These are phyloP conservation scores for Paraphoma sp. DNA, from an alignment of 2,329 filamentous ascomycete genomes.

Conservation along the genomic window DNA sequence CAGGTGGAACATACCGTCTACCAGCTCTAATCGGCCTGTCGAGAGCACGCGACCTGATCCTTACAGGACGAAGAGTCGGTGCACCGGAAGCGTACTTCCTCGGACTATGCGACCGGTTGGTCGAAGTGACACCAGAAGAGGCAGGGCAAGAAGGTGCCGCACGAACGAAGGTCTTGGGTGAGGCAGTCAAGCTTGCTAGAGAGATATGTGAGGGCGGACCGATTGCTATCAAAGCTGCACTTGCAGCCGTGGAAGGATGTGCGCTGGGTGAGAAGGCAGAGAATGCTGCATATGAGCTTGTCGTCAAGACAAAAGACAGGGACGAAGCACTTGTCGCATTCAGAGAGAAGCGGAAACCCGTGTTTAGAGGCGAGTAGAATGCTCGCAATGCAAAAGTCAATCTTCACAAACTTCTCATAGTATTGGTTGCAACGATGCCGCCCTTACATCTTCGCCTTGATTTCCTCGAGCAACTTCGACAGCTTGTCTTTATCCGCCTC, in stretches of 20 bases:
- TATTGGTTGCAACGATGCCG: slow-evolving; percentile 5
- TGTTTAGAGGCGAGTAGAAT: slow-evolving; percentile 63
- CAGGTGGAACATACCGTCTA: slow-evolving; percentile 89
- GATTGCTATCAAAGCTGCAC: slow-evolving; percentile 77
- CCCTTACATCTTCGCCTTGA: slow-evolving; percentile 86
- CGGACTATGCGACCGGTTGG: slow-evolving; percentile 87
- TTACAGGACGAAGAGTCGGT: slow-evolving; percentile 85
- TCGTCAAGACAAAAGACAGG: slow-evolving; percentile 84
- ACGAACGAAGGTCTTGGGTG: slow-evolving; percentile 72
- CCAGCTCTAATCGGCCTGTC: slow-evolving; percentile 79
- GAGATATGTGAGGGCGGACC: slow-evolving; percentile 93
- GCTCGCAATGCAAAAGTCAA: background rate
- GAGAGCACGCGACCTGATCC: slow-evolving; percentile 85
- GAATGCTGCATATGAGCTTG: slow-evolving; percentile 83
- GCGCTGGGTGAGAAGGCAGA: slow-evolving; percentile 75
- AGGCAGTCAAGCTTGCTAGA: slow-evolving; percentile 77
- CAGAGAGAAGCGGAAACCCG: slow-evolving; percentile 73
- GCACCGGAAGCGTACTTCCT: slow-evolving; percentile 90
- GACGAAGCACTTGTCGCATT: slow-evolving; percentile 90
- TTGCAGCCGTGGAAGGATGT: slow-evolving; percentile 77
- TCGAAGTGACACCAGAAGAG: slow-evolving; percentile 73
- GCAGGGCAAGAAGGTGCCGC: slow-evolving; percentile 60
- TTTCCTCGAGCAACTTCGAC: slow-evolving; percentile 78
- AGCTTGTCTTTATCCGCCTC: slow-evolving; percentile 80
- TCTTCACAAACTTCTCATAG: background rate